A percentile compares a stretch with the other conserved stretches of the same genome.
Conservation (phyloP, 164 flowering plant genomes). For the Brasenia schreberi region DNA sequence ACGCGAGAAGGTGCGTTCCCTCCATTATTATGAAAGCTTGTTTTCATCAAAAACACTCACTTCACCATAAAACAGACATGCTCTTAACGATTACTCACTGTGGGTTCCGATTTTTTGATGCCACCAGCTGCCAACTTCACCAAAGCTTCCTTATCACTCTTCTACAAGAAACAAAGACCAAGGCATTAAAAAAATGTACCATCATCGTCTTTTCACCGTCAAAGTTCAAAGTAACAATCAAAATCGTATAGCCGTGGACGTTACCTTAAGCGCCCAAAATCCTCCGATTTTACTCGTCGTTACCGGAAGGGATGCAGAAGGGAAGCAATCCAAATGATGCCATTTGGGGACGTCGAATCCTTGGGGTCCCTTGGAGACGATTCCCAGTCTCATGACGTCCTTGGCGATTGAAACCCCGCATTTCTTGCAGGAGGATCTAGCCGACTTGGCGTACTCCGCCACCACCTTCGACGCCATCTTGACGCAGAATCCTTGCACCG, state of each 20-base stretch:
- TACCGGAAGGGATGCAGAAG: slow-evolving; percentile 17
- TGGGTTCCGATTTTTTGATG: slow-evolving; percentile 1
- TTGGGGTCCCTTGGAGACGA: slow-evolving; percentile 34
- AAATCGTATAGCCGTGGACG: slow-evolving; percentile 1
- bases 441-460: slow-evolving; percentile 81
- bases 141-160: slow-evolving; percentile 43
- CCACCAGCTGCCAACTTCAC: slow-evolving; percentile 19
- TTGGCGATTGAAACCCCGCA: slow-evolving; percentile 35
- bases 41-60: no score
- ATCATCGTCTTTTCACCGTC: background rate
- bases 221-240: slow-evolving; percentile 2
- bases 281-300: slow-evolving; percentile 45
- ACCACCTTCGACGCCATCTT: slow-evolving; percentile 19
- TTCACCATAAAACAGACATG: no score
- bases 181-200: background rate
- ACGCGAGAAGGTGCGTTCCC: no score
- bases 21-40: no score
- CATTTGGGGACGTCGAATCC: slow-evolving; percentile 66
- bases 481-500: no score
- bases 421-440: slow-evolving; percentile 61
- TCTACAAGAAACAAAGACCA: slow-evolving; percentile 18
- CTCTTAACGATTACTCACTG: background rate
- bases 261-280: slow-evolving; percentile 53
- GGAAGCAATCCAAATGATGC: slow-evolving; percentile 68
- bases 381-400: slow-evolving; percentile 46